Evolutionary conservation across 2,329 filamentous ascomycete genomes (phyloP).

Genomic region (Lachnellula occidentalis): DNA sequence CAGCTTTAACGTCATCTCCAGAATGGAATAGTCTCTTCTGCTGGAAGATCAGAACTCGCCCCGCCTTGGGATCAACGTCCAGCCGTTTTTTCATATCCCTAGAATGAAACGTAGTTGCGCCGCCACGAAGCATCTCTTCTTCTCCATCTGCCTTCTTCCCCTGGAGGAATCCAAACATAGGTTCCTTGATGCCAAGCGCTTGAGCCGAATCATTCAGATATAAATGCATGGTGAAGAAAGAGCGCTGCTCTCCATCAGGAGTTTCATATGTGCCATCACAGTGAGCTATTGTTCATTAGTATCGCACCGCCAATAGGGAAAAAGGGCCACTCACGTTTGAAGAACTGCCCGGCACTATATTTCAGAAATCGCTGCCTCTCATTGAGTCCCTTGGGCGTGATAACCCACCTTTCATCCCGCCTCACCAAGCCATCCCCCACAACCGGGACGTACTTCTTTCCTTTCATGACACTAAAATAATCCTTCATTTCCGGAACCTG

Average conservation of each 20-base stretch:
- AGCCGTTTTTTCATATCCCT: constrained; percentile 37
- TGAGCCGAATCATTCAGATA: constrained; percentile 47
- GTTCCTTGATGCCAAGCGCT: constrained; percentile 31
- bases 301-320: neutral
- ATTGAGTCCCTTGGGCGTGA: constrained; percentile 48
- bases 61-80: constrained; percentile 51
- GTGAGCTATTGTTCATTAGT: constrained; percentile 44
- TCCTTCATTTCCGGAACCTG: constrained; percentile 39
- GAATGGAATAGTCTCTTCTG: constrained; percentile 47
- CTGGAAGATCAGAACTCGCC: constrained; percentile 56
- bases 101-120: constrained; percentile 51
- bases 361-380: constrained; percentile 70
- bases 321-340: constrained; percentile 40
- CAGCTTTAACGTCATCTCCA: constrained; percentile 46
- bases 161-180: neutral
- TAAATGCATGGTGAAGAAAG: constrained; percentile 50
- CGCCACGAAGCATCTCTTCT: constrained; percentile 35
- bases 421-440: constrained; percentile 31
- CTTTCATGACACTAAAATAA: constrained; percentile 34
- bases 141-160: neutral
- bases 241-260: constrained; percentile 17
- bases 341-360: constrained; percentile 68
- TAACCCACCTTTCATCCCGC: constrained; percentile 16
- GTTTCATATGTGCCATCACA: constrained; percentile 57
- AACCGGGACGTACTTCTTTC: constrained; percentile 21